Conservation (phyloP, 2,329 filamentous ascomycete genomes). For the Cytospora piceicola region DNA sequence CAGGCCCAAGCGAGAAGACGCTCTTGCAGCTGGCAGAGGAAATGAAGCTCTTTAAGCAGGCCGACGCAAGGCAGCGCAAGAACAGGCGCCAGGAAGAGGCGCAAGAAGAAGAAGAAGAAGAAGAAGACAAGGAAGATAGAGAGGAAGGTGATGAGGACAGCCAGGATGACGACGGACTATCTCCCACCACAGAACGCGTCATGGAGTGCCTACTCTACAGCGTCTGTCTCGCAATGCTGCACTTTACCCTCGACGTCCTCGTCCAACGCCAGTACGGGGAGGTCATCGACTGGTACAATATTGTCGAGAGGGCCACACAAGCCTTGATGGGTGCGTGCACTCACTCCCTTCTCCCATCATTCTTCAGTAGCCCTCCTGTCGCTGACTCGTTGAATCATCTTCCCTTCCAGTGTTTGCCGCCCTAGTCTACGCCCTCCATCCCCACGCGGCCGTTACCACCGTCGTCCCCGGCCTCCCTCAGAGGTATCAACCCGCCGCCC, state of each 20-base stretch:
- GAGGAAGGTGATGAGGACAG: constrained; percentile 39
- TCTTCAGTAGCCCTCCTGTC: constrained; percentile 6
- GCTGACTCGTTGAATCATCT: constrained; percentile 13
- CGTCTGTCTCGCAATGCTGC: constrained; percentile 68
- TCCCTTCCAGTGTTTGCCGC: constrained; percentile 53
- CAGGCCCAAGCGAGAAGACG: constrained; percentile 64
- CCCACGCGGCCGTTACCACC: constrained; percentile 52
- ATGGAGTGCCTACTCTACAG: constrained; percentile 63
- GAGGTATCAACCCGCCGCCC: constrained; percentile 51
- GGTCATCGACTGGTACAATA: constrained; percentile 61
- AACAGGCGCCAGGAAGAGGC: constrained; percentile 35
- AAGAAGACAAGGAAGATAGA: constrained; percentile 41
- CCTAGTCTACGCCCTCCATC: constrained; percentile 62
- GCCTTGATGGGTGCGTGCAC: constrained; percentile 55
- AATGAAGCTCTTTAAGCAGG: constrained; percentile 58
- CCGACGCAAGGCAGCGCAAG: constrained; percentile 46
- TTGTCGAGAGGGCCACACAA: constrained; percentile 56
- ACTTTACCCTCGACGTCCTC: constrained; percentile 78
- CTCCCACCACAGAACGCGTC: constrained; percentile 53
- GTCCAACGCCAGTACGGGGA: constrained; percentile 80
- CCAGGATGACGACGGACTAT: constrained; percentile 42
- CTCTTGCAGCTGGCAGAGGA: constrained; percentile 75
- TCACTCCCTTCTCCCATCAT: constrained; percentile 5
- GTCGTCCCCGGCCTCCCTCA: constrained; percentile 55
- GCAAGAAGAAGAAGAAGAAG: constrained; percentile 34